Percentiles rank a stretch among this genome's conserved stretches.
Conservation (phyloP, 2,329 filamentous ascomycete genomes). For the Pseudogymnoascus sp. region DNA sequence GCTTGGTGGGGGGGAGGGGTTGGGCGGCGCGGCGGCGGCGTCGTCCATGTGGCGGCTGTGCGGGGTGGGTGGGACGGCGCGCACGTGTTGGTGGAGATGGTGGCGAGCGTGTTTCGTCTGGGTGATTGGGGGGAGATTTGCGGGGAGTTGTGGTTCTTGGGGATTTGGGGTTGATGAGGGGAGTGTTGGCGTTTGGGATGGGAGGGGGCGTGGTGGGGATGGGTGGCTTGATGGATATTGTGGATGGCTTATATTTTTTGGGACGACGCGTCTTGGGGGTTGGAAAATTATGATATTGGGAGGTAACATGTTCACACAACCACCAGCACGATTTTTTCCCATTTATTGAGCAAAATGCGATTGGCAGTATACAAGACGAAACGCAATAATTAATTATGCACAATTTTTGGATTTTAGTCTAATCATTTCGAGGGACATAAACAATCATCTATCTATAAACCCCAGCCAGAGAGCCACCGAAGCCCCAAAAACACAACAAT, state of each 20-base stretch:
- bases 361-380: not conserved
- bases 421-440: slow-evolving; percentile 5
- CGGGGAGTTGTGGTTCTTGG: not conserved
- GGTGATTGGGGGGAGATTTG: not conserved
- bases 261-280: not conserved
- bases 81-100: not conserved
- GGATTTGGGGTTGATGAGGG: not conserved
- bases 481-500: slow-evolving; percentile 7
- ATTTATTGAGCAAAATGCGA: not conserved
- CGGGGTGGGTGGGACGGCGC: slow-evolving; percentile 13
- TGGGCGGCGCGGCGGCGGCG: not conserved
- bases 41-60: not conserved
- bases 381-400: not conserved
- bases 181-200: not conserved
- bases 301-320: not conserved
- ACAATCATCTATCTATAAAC: slow-evolving; percentile 7
- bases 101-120: not conserved
- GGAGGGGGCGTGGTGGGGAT: not conserved
- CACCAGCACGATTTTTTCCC: not conserved
- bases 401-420: slow-evolving; percentile 7
- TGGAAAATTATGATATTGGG: not conserved
- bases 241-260: not conserved
- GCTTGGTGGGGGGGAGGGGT: not conserved
- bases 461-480: slow-evolving; percentile 7
- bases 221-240: not conserved